phyloP scores from a whole-genome alignment of 148 eudicot species.

The Vaccinium darrowii region DNA sequence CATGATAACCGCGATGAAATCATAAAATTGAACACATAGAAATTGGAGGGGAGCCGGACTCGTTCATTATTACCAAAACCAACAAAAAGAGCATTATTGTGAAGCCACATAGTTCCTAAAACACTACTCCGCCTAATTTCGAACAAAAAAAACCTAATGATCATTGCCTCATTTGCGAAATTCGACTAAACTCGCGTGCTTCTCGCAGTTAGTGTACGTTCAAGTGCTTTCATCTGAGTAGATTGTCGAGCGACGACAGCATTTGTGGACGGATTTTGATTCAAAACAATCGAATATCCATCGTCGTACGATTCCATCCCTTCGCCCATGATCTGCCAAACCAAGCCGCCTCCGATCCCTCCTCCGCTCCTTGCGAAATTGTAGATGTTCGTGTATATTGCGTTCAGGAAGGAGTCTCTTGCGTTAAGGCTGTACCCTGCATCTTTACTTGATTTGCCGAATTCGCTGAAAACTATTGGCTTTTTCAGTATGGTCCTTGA shows the following conservation, averaged over 20 bases:
- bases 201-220: neutral
- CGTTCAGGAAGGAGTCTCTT: slow-evolving; percentile 21
- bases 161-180: neutral
- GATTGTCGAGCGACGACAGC: slow-evolving; percentile 22
- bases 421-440: slow-evolving; percentile 11
- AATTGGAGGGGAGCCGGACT: too few relatives aligned
- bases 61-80: too few relatives aligned
- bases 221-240: neutral
- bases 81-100: too few relatives aligned
- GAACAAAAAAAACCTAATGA: neutral
- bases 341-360: slow-evolving; percentile 24
- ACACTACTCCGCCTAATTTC: neutral
- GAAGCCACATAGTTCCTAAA: neutral
- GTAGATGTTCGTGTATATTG: slow-evolving; percentile 17
- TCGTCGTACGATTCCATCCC: slow-evolving; percentile 27
- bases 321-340: slow-evolving; percentile 31
- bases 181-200: neutral
- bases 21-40: too few relatives aligned
- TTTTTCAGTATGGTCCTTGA: slow-evolving; percentile 24
- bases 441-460: slow-evolving; percentile 39
- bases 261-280: slow-evolving; percentile 19
- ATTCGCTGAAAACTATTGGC: slow-evolving; percentile 26
- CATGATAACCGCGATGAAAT: too few relatives aligned
- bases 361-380: slow-evolving; percentile 17
- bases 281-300: slow-evolving; percentile 30